Evolutionary conservation across 2,329 filamentous ascomycete species (phyloP).

Genomic region (Verticillium zaregamsianum): DNA sequence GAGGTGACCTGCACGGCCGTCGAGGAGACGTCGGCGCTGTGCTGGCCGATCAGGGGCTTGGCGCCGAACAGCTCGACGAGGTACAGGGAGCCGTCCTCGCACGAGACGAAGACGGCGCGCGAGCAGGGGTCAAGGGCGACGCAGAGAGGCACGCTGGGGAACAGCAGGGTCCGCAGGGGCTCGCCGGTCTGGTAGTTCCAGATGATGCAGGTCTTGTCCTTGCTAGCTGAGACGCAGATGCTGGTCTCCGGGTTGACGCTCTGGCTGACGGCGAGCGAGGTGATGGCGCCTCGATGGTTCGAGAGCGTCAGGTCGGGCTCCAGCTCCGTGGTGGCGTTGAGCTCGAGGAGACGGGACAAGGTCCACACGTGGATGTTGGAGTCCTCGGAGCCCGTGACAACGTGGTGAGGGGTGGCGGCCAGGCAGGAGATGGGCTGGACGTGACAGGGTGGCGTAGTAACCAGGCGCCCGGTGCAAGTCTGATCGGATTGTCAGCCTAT

Average conservation of each 20-base stretch:
- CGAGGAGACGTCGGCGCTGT: conserved; percentile 46
- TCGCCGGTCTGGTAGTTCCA: conserved; percentile 87
- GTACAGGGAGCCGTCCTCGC: conserved; percentile 76
- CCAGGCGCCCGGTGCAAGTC: conserved; percentile 70
- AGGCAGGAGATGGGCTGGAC: conserved; percentile 77
- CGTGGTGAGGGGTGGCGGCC: conserved; percentile 64
- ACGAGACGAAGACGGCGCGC: conserved; percentile 75
- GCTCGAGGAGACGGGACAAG: conserved; percentile 65
- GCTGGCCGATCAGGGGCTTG: conserved; percentile 50
- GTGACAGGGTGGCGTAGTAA: conserved; percentile 73
- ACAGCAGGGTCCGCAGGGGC: conserved; percentile 74
- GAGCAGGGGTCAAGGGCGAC: conserved; percentile 77
- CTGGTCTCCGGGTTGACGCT: conserved; percentile 66
- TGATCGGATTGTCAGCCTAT: conserved; percentile 27
- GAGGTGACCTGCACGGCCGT: conserved; percentile 52
- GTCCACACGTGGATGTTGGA: conserved; percentile 93
- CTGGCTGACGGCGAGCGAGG: conserved; percentile 57
- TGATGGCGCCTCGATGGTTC: conserved; percentile 72
- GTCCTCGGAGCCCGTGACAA: conserved; percentile 78
- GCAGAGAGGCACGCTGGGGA: conserved; percentile 69
- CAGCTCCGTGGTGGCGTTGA: conserved; percentile 48
- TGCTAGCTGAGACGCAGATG: conserved; percentile 78
- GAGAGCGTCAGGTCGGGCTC: conserved; percentile 76
- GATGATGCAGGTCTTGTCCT: conserved; percentile 82
- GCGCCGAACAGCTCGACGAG: conserved; percentile 67